Base-by-base conservation (phyloP, 768 basidiomycete species). In the Aureoboletus auriporus region DNA sequence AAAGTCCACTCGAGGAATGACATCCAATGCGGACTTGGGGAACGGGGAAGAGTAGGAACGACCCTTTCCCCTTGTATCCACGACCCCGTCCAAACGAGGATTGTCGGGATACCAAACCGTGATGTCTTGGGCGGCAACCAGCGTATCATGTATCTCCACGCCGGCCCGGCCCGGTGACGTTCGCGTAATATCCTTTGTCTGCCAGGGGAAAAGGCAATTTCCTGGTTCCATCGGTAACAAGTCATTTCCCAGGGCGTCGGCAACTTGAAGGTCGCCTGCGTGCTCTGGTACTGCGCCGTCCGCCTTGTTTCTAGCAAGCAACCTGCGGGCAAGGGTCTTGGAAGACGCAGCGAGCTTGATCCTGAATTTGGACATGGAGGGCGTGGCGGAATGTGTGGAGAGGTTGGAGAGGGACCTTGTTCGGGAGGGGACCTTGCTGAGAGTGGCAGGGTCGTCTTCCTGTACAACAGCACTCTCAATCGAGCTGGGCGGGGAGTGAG, bases 21-120 rank as follows among this genome's bases (percentile, higher is more conserved):
- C 69, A 53, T 88, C 86, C 45, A 86, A 69, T 6, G 74, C 75
- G 8, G 81, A 82, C 34, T 77, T 64, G 4, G 86, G 83, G 45
- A 79, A 69, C 1, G 86, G 86, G 13, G 76, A 79, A 2, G 86
- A 86, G 51, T 82, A 75, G 12, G 84, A 81, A 34, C 85, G 78
- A 20, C 69, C 71, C 59, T 84, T 86, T 44, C 64, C 65, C 51
- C 71, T 79, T 37, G 77, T 33, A 16, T 43, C 48, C 8, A 50
- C 47, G 30, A 45, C 42, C 8, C 57, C 64, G 3, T 62, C 60
- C 11, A 46, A 54, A 30, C 51, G 49, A n/a, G 50, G 40, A 44
- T 44, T 31, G 56, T 55, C 50, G 40, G 54, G 42, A 53, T 39
- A 52, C 54, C 54, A 61, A 9, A 40, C 28, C 12, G 43, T 36